Conservation (phyloP, 176 grass and related monocot genomes). For the Carex scoparia region DNA sequence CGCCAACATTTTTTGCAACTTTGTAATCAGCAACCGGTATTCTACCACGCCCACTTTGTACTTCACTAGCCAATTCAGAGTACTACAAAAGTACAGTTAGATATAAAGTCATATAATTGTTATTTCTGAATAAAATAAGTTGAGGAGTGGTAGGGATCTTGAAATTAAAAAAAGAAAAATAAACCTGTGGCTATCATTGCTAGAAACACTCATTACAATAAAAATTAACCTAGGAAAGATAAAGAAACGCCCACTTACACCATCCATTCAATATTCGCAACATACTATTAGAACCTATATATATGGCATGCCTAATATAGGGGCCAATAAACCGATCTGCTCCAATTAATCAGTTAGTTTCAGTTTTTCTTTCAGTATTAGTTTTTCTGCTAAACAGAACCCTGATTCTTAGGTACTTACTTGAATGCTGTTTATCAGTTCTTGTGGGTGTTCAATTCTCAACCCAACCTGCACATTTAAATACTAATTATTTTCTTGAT, state of each 20-base stretch:
- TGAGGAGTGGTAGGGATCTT: not conserved
- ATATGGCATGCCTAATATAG: not conserved
- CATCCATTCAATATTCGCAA: not conserved
- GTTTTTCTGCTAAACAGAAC: not conserved
- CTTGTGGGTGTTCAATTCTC: conserved; percentile 95
- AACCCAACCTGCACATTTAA: conserved; percentile 62
- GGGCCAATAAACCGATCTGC: not conserved
- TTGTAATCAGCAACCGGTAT: conserved; percentile 99
- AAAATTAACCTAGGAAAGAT: conserved; percentile 12
- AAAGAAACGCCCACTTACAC: not conserved
- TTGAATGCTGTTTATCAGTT: conserved; percentile 87
- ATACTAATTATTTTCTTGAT: conserved; percentile 20
- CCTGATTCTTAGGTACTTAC: conserved; percentile 44
- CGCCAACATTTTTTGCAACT: conserved; percentile 56
- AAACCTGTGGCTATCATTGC: not conserved
- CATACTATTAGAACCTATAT: not conserved
- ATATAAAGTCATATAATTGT: conserved; percentile 7
- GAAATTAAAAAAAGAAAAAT: not conserved
- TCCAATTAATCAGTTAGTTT: not conserved
- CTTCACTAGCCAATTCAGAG: conserved; percentile 76
- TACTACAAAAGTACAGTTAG: conserved; percentile 47
- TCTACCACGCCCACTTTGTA: conserved; percentile 74
- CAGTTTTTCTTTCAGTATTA: not conserved
- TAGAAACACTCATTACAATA: not conserved
- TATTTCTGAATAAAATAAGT: conserved; percentile 6